A percentile compares a stretch with the other conserved stretches of the same genome.
These are phyloP conservation scores for Pelargonium myrrhifolium DNA, from an alignment of 441 rosid genomes.

Conservation along the genomic window DNA sequence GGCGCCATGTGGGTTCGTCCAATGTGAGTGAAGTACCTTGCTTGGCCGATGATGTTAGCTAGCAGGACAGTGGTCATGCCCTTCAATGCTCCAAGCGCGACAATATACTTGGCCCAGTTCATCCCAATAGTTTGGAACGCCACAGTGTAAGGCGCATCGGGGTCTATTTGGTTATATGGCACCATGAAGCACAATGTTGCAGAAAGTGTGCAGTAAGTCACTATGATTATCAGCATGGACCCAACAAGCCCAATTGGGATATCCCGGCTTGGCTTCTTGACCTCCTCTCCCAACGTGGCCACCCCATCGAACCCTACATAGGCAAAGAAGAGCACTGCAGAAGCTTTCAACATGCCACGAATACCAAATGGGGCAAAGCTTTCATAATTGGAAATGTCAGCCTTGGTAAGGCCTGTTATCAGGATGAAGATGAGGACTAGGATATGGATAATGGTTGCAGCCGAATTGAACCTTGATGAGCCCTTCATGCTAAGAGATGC, in stretches of 20 bases:
- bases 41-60: constrained; percentile 49
- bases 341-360: constrained; percentile 51
- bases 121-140: constrained; percentile 59
- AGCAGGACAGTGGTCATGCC: constrained; percentile 74
- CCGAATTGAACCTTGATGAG: constrained; percentile 50
- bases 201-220: constrained; percentile 47
- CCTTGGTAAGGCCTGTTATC: constrained; percentile 45
- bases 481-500: constrained; percentile 54
- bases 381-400: constrained; percentile 28
- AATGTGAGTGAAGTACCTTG: constrained; percentile 69
- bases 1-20: constrained; percentile 76
- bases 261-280: constrained; percentile 61
- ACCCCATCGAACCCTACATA: constrained; percentile 71
- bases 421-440: constrained; percentile 44
- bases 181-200: constrained; percentile 50
- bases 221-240: constrained; percentile 41
- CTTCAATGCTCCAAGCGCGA: constrained; percentile 63
- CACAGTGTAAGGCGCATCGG: constrained; percentile 56
- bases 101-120: constrained; percentile 70
- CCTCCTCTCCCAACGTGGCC: constrained; percentile 70
- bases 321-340: constrained; percentile 63
- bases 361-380: constrained; percentile 51
- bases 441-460: constrained; percentile 42
- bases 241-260: constrained; percentile 75
- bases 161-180: constrained; percentile 43